Base-by-base conservation (phyloP, 2,329 filamentous ascomycete species). In the Beauveria australis region DNA sequence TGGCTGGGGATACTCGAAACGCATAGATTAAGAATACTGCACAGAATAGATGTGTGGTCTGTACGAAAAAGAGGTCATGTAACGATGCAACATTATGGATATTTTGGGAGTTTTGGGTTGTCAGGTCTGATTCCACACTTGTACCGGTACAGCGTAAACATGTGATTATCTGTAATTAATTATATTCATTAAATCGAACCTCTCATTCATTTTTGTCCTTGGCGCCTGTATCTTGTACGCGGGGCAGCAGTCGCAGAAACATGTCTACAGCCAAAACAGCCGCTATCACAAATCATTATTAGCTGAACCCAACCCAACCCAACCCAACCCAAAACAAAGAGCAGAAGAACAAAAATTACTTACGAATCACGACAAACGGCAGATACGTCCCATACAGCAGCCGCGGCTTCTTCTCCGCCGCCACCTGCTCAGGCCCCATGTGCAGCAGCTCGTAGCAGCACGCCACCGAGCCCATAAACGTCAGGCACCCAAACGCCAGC, bases 1-100 rank as follows among this genome's bases (percentile, higher is more conserved):
- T 59, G 82, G 82, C 53, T 85, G 82, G 82, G 82, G 82, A 2
- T 83, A 84, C 62, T 74, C 79, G 28, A 84, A 85, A 71, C 71
- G 81, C 62, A 74, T 79, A 54, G 80, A 81, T 63, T 81, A 64
- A 61, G 12, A 1, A 7, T 16, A 19, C 12, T 22, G 19, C 19
- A n/a, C 28, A 16, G 19, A 22, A 51, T 14, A n/a, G 8, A 5
- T 3, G 5, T 28, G 28, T 2, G 7, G 18, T 12, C 12, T 54
- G 58, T 48, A 52, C 56, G 37, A 48, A 41, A 58, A 53, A 53
- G 12, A 8, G 8, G 19, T 49, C 24, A 48, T 46, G 52, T 19
- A 60, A 46, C 28, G 19, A 3, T 40, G 26, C 43, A 40, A 40
- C 47, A 30, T 49, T 19, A 33, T 48, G 37, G 47, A 37, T n/a